These are phyloP conservation scores for Auricularia sp. DNA, from an alignment of 768 basidiomycete genomes.

Conservation along the genomic window DNA sequence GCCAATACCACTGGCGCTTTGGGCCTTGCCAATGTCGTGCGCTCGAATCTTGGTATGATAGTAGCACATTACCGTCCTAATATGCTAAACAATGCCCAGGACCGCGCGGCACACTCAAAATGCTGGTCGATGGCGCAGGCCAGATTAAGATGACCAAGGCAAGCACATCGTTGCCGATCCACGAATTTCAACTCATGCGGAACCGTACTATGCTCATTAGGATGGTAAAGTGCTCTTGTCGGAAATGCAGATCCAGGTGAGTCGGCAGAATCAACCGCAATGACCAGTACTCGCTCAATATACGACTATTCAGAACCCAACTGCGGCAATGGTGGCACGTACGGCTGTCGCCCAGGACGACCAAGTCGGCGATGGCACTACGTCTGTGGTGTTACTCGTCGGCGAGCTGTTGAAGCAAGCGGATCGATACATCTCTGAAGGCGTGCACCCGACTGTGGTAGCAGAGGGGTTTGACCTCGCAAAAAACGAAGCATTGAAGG, in stretches of 20 bases:
- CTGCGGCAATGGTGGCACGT: constrained; percentile 96
- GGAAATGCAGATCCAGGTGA: constrained; percentile 91
- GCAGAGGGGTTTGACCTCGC: constrained; percentile 94
- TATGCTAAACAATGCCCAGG: constrained; percentile 35
- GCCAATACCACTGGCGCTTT: constrained; percentile 91
- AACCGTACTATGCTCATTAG: constrained; percentile 14
- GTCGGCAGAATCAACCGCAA: not conserved
- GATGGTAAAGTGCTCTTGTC: constrained; percentile 97
- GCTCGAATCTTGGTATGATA: constrained; percentile 80
- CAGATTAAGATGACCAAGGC: constrained; percentile 99
- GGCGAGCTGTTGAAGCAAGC: constrained; percentile 95
- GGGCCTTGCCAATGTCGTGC: constrained; percentile 94
- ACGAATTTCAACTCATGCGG: not conserved
- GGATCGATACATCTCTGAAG: constrained; percentile 94
- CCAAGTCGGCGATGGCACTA: constrained; percentile 98
- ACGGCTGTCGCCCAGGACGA: constrained; percentile 99
- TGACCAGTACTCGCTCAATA: too few species aligned
- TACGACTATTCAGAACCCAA: constrained; percentile 51
- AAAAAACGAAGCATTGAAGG: constrained; percentile 86
- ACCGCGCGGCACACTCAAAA: constrained; percentile 94
- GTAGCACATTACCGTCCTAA: constrained; percentile 5
- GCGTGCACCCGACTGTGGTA: constrained; percentile 94
- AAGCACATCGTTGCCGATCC: not conserved
- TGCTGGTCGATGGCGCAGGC: constrained; percentile 97
- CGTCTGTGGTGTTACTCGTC: constrained; percentile 90